phyloP scores from a whole-genome alignment of 2,329 filamentous ascomycete species.

The Colletotrichum destructivum region DNA sequence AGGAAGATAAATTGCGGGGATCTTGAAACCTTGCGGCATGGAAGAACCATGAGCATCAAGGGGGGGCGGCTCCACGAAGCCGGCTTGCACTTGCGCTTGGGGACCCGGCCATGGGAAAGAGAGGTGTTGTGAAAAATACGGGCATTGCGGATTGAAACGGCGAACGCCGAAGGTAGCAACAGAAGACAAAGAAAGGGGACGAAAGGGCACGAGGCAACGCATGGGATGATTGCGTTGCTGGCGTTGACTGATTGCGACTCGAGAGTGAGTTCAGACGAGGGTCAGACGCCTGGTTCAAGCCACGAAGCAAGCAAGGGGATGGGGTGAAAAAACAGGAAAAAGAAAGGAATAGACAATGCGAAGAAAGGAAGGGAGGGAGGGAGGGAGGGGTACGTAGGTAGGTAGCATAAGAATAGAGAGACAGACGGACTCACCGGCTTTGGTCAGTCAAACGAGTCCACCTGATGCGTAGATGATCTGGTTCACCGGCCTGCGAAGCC shows the following conservation, averaged over 20 bases:
- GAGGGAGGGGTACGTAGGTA: too few relatives aligned
- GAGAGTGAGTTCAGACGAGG: constrained; percentile 30
- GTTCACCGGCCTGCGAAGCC: constrained; percentile 42
- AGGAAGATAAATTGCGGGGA: constrained; percentile 29
- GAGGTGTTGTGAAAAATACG: not conserved
- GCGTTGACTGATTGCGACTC: not conserved
- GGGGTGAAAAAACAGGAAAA: not conserved
- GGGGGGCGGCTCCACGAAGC: constrained; percentile 5
- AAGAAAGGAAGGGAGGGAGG: not conserved
- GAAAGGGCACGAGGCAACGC: not conserved
- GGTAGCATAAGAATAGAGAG: not conserved
- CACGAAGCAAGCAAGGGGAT: not conserved
- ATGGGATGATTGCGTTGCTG: not conserved
- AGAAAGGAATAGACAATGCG: not conserved
- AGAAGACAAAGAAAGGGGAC: constrained; percentile 10
- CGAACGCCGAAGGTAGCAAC: constrained; percentile 18
- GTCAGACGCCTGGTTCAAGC: constrained; percentile 16
- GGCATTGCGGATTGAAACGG: constrained; percentile 38
- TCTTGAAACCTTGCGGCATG: constrained; percentile 33
- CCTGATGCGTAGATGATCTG: constrained; percentile 33
- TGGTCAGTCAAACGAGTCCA: constrained; percentile 44
- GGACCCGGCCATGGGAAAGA: not conserved
- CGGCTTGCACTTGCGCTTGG: constrained; percentile 27
- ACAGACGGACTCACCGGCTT: constrained; percentile 38
- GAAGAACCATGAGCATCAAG: constrained; percentile 32